phyloP scores from a whole-genome alignment of 306 rosid species.

The Citrullus amarus region DNA sequence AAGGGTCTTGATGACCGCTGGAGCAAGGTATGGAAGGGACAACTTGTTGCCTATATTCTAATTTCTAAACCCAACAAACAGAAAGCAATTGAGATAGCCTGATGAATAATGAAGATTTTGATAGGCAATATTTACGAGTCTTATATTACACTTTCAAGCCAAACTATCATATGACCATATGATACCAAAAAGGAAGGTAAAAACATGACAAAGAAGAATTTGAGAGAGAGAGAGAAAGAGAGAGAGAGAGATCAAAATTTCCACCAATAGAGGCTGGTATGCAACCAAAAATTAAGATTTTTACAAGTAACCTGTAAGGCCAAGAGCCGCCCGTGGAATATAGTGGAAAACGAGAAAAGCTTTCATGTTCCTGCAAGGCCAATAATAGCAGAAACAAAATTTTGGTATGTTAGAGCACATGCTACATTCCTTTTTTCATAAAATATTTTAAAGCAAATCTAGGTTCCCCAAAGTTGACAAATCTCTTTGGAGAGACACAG shows the following conservation, averaged over 20 bases:
- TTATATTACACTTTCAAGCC: slow-evolving; percentile 23
- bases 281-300: slow-evolving; percentile 12
- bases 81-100: slow-evolving; percentile 7
- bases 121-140: slow-evolving; percentile 10
- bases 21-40: not conserved
- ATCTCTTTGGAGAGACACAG: not conserved
- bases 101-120: slow-evolving; percentile 9
- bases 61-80: not conserved
- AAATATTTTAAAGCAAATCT: not conserved
- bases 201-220: not conserved
- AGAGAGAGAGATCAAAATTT: not conserved
- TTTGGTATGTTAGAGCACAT: not conserved
- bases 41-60: not conserved
- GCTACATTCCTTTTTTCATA: not conserved
- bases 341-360: not conserved
- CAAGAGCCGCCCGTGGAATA: slow-evolving; percentile 24
- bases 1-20: not conserved
- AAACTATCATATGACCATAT: slow-evolving; percentile 1
- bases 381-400: not conserved
- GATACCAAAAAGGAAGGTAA: not conserved
- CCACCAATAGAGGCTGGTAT: not conserved
- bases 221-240: not conserved
- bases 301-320: slow-evolving; percentile 23
- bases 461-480: not conserved
- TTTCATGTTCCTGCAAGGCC: slow-evolving; percentile 1